A percentile compares a stretch with the other conserved stretches of the same genome.
These are phyloP conservation scores for Castanopsis chinensis DNA, from an alignment of 306 rosid genomes.

Conservation along the genomic window DNA sequence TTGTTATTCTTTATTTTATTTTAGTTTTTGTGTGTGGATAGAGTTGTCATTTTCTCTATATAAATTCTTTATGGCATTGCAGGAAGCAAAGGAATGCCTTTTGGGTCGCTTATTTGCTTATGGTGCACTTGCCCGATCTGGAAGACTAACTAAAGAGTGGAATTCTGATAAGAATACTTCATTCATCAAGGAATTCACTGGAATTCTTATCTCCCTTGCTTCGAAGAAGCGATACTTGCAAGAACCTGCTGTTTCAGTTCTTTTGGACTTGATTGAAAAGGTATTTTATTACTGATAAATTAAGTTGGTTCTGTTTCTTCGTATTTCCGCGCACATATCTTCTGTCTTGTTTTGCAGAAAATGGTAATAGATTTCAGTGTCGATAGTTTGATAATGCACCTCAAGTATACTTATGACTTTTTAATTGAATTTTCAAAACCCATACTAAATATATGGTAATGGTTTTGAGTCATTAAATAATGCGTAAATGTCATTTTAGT, in stretches of 20 bases:
- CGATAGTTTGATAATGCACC: neutral
- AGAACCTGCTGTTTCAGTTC: slow-evolving; percentile 79
- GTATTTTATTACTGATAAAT: slow-evolving; percentile 34
- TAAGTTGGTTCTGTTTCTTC: neutral
- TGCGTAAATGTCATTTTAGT: neutral
- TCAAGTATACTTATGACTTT: neutral
- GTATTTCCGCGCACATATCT: neutral
- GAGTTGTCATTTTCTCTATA: slow-evolving; percentile 8
- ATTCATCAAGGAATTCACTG: slow-evolving; percentile 58
- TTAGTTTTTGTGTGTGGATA: neutral
- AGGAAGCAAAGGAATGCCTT: slow-evolving; percentile 90
- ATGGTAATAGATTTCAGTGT: slow-evolving; percentile 1
- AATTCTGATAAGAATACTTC: slow-evolving; percentile 47
- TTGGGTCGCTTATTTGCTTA: slow-evolving; percentile 90
- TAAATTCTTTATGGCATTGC: slow-evolving; percentile 31
- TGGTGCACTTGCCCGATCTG: slow-evolving; percentile 84
- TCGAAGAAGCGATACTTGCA: slow-evolving; percentile 85
- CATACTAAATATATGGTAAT: neutral
- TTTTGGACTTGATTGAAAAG: slow-evolving; percentile 70
- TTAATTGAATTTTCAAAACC: neutral
- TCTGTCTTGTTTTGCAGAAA: neutral
- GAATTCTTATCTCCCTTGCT: slow-evolving; percentile 62
- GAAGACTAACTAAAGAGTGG: slow-evolving; percentile 67
- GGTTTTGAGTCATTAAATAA: neutral
- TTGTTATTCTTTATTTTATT: slow-evolving; percentile 1